Evolutionary conservation across 2,329 filamentous ascomycete genomes (phyloP).

Genomic region (Colletotrichum musicola): DNA sequence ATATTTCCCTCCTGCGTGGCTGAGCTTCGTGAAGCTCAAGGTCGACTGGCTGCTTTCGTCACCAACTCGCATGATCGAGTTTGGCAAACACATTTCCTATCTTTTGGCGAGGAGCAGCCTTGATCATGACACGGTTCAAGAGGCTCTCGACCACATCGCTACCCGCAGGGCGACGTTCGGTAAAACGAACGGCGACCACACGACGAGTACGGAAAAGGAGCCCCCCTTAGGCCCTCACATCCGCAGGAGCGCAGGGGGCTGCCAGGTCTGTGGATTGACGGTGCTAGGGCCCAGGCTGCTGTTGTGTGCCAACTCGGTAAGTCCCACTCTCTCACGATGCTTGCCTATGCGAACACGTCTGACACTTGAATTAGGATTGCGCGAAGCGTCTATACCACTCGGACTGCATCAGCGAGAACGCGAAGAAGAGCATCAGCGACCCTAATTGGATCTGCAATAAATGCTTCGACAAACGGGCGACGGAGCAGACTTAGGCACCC

Average conservation of each 20-base stretch:
- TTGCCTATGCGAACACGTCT: background rate
- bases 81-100: constrained; percentile 66
- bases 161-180: constrained; percentile 52
- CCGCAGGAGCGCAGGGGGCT: constrained; percentile 59
- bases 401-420: constrained; percentile 54
- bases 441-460: constrained; percentile 45
- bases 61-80: constrained; percentile 63
- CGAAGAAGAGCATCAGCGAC: constrained; percentile 47
- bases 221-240: constrained; percentile 51
- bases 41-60: constrained; percentile 64
- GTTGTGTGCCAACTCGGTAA: constrained; percentile 64
- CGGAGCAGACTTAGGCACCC: constrained; percentile 11
- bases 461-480: constrained; percentile 15
- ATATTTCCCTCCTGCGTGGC: constrained; percentile 65
- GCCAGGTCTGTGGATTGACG: constrained; percentile 60
- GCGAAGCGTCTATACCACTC: constrained; percentile 61
- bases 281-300: constrained; percentile 62
- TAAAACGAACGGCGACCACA: constrained; percentile 21
- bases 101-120: constrained; percentile 63
- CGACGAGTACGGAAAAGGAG: constrained; percentile 41
- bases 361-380: constrained; percentile 52
- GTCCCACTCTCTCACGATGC: constrained; percentile 35
- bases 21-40: constrained; percentile 64
- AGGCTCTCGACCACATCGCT: constrained; percentile 59
- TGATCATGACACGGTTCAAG: constrained; percentile 56